Base-by-base conservation (phyloP, 139 green algal genomes). In the Eudorina sp. region DNA sequence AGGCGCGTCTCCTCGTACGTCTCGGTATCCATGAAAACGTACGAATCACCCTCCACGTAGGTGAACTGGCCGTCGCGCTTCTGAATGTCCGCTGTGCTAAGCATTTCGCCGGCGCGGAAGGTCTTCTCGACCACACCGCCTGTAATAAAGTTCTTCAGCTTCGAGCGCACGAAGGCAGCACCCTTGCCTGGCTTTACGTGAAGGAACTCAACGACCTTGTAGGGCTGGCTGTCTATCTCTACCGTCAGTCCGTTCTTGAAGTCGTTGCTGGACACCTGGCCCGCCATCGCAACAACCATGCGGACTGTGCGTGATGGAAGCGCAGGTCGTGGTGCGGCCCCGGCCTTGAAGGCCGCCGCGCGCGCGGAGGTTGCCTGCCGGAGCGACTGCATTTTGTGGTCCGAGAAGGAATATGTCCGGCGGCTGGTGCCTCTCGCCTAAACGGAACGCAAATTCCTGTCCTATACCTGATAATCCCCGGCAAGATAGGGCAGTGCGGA, bases 141-240 rank as follows among this genome's bases (percentile, higher is more conserved):
- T 1, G 96, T 99, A 46, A 99, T 90, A 89, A 96, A 98, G 93
- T 99, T 99, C 86, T 98, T 98, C 0, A 99, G 92, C 95, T 99
- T 99, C 36, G 97, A 96, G 53, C 98, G 95, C 72, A 99, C 98
- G 90, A 99, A 99, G 4, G 98, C 98, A 14, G 96, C 92, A 18
- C 98, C 98, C 90, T 99, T 99, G 60, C 98, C 98, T 46, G 98
- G 98, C 95, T 99, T 99, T 2, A 99, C 98, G 90, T 99, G 98
- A 82, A 99, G 89, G 90, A 99, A 99, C 90, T 99, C 98, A 38
- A 89, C 74, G 1, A 93, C 88, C 77, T 88, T 88, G 48, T 88
- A 88, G 11, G 68, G 83, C 83, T 81, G 68, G 48, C 90, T 90
- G 79, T 99, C 96, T 40, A 99, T 89, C 89, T 99, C 95, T 19